Base-by-base conservation (phyloP, 306 rosid genomes). In the Morella rubra region DNA sequence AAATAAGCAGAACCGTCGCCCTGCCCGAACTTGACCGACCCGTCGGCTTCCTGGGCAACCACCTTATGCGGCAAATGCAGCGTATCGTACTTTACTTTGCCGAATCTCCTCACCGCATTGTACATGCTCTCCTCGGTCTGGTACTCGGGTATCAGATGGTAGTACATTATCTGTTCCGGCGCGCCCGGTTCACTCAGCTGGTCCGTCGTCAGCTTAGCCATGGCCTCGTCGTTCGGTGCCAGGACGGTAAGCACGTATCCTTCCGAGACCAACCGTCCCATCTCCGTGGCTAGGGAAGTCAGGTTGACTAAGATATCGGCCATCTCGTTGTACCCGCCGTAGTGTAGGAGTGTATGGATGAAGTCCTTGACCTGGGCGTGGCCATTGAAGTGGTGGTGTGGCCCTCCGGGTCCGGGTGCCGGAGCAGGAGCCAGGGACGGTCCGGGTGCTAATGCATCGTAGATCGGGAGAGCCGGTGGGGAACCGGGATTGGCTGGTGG, bases 41-140 rank as follows among this genome's bases (percentile, higher is more conserved):
- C 97, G 15, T 91, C 95, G 16, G 93, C 97, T 62, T 91, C 97
- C 80, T 88, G 77, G 27, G 95, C 95, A 10, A 81, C 82, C 6
- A 91, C 86, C 80, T 91, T 91, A 13, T 91, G 90, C 20, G 97
- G 95, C 71, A 91, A 64, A 60, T 91, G 79, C 16, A 91, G 80
- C 1, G 97, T 91, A 11, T 91, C 97, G 53, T 88, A 90, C 0
- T 86, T 83, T 42, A 91, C 82, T 71, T 91, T 90, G 42, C 97
- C 97, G 69, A 91, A 91, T 62, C 97, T 76, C 40, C 95, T 75
- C 71, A 91, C 97, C 4, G 95, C 84, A 83, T 91, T 91, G 81
- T 91, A 91, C 97, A 91, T 91, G 22, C 95, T 89, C 81, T 91
- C 97, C 76, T 91, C 97, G 22, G 97, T 91, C 60, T 91, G 97